Evolutionary conservation across 345 rosid species (phyloP), one percentile per base, ranked within the genome.

Genomic region (Litchi chinensis): DNA sequence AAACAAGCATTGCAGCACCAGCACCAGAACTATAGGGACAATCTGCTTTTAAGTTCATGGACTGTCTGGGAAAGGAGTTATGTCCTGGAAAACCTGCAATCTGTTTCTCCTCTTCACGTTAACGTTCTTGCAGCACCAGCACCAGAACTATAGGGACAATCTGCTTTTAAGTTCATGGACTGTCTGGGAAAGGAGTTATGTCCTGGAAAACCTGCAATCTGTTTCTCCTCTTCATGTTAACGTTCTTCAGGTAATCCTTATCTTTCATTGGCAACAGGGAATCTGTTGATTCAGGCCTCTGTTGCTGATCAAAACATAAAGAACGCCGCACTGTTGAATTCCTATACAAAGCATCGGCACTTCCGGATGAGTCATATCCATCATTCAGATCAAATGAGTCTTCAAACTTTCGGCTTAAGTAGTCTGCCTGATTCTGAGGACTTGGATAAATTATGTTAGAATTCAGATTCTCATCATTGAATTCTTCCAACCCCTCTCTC

Each of bases 131-230:
- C n/a, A n/a, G n/a, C n/a, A n/a, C n/a, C n/a, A n/a, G n/a, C n/a
- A n/a, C n/a, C n/a, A n/a, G n/a, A n/a, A n/a, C n/a, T n/a, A n/a
- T n/a, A n/a, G n/a, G n/a, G n/a, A 11, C 24, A n/a, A 41, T 62
- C 68, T 60, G 56, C 57, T 60, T 16, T 16, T n/a, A n/a, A 59
- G 22, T 19, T 78, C 70, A 82, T 64, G 88, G 80, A 78, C 87
- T 83, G 41, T 85, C 86, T 24, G 82, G 86, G 65, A 74, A 46
- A 19, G 84, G 88, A 10, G 94, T 87, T 76, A 90, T 89, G 76
- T 90, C 91, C 41, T 43, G 73, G 85, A 90, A 90, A 74, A 90
- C 94, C 78, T 79, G 90, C 83, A 89, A 65, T 62, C 92, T 83
- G 73, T 75, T 85, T 72, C 82, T 83, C 56, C 73, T 79, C 77